phyloP scores from a whole-genome alignment of 169 alveolate species.

The Plasmodium yoelii region DNA sequence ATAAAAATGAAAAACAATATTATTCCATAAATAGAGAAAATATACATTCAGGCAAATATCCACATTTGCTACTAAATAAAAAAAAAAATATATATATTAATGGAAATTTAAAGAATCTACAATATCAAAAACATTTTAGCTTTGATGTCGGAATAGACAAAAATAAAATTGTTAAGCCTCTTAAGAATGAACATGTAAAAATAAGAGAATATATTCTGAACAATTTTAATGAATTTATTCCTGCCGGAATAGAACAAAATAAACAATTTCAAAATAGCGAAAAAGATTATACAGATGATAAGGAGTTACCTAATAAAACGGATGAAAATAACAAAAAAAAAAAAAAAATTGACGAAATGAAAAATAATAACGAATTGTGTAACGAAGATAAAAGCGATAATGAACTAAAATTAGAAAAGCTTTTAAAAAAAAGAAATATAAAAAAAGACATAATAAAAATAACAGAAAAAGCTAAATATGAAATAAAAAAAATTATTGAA shows the following conservation, averaged over 20 bases:
- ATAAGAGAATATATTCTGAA: conserved; percentile 40
- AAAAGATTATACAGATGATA: background rate
- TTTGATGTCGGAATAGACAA: background rate
- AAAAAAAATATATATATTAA: background rate
- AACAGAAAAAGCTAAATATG: conserved; percentile 54
- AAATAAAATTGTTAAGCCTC: background rate
- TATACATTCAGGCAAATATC: too few species aligned
- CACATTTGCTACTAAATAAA: too few species aligned
- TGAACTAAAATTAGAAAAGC: conserved; percentile 27
- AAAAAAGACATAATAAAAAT: conserved; percentile 56
- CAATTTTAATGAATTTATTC: conserved; percentile 43
- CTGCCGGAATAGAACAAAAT: background rate
- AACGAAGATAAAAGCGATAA: background rate
- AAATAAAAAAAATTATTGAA: conserved; percentile 35
- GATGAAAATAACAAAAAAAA: background rate
- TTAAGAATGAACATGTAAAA: background rate
- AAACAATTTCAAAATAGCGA: background rate
- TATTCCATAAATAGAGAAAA: too few species aligned
- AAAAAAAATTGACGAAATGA: background rate
- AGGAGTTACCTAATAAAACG: background rate
- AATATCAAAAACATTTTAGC: background rate
- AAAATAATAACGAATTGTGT: background rate
- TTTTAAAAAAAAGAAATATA: conserved; percentile 52
- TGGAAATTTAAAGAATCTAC: conserved; percentile 2
- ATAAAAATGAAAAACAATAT: background rate